These are phyloP conservation scores for Kazachstania taianensis DNA, from an alignment of 805 yeast species.

Conservation along the genomic window DNA sequence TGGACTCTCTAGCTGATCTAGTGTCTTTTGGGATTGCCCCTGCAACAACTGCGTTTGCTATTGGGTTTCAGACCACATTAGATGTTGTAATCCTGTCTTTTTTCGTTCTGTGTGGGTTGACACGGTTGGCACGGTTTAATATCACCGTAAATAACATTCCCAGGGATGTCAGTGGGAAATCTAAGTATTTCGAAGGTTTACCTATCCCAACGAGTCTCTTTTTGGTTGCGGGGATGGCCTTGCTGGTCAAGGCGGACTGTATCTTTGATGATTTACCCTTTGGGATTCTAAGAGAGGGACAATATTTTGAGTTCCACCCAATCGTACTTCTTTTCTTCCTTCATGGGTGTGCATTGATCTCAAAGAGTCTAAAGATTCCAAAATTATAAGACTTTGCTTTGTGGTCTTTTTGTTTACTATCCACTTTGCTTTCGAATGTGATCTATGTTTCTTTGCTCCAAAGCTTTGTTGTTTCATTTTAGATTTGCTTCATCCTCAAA, in stretches of 20 bases:
- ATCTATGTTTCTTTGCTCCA: neutral
- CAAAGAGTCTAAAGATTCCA: constrained; percentile 84
- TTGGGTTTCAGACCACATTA: constrained; percentile 77
- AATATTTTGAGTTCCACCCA: constrained; percentile 66
- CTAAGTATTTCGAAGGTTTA: constrained; percentile 89
- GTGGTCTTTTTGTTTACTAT: neutral
- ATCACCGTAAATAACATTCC: constrained; percentile 90
- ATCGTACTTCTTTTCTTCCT: constrained; percentile 50
- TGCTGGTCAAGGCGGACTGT: constrained; percentile 42
- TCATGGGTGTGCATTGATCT: constrained; percentile 86
- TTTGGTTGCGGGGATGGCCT: constrained; percentile 65
- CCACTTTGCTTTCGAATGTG: neutral
- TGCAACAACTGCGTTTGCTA: constrained; percentile 80
- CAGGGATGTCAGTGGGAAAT: constrained; percentile 77
- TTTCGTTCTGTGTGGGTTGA: constrained; percentile 87
- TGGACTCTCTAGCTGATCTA: constrained; percentile 92
- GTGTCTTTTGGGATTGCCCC: constrained; percentile 95
- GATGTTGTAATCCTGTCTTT: constrained; percentile 69
- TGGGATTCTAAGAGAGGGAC: constrained; percentile 47
- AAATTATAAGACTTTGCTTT: constrained; percentile 33
- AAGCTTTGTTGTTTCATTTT: neutral
- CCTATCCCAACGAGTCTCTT: constrained; percentile 86
- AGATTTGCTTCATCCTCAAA: no score
- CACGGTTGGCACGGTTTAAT: constrained; percentile 90
- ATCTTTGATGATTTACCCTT: constrained; percentile 51